Evolutionary conservation across 2,329 filamentous ascomycete genomes (phyloP).

Genomic region (Penicillium olsonii): DNA sequence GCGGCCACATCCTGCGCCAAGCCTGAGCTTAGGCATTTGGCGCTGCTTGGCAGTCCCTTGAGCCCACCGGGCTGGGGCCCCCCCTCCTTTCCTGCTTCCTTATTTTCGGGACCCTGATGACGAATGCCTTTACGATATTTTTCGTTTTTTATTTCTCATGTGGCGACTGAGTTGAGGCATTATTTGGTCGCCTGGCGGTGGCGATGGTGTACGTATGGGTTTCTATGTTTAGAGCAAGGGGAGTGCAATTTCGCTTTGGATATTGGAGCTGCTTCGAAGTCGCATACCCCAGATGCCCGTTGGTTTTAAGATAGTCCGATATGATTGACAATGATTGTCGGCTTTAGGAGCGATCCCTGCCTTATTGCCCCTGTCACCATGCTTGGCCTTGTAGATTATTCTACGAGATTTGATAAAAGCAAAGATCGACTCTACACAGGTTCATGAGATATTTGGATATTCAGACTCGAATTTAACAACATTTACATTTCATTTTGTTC

Average conservation of each 20-base stretch:
- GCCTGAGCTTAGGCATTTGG: slow-evolving; percentile 30
- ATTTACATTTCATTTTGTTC: background rate
- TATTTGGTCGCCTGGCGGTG: background rate
- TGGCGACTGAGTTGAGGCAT: slow-evolving; percentile 3
- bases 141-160: no score
- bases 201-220: background rate
- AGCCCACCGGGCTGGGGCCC: background rate
- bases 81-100: slow-evolving; percentile 6
- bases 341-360: slow-evolving; percentile 25
- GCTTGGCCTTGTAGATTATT: slow-evolving; percentile 19
- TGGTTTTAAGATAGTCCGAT: slow-evolving; percentile 16
- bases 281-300: slow-evolving; percentile 2
- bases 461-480: no score
- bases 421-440: slow-evolving; percentile 22
- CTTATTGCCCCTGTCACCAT: slow-evolving; percentile 21
- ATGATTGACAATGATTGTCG: slow-evolving; percentile 26
- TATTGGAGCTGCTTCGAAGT: background rate
- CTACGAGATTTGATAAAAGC: slow-evolving; percentile 9
- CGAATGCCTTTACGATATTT: slow-evolving; percentile 10
- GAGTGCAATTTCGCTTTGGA: background rate
- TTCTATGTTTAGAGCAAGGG: background rate
- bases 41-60: slow-evolving; percentile 20
- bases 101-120: slow-evolving; percentile 3
- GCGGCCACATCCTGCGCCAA: slow-evolving; percentile 27
- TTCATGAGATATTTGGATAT: no score